Percentiles rank a stretch among this genome's conserved stretches.
These are phyloP conservation scores for Candida odintsovae DNA, from an alignment of 805 yeast species.

Conservation along the genomic window DNA sequence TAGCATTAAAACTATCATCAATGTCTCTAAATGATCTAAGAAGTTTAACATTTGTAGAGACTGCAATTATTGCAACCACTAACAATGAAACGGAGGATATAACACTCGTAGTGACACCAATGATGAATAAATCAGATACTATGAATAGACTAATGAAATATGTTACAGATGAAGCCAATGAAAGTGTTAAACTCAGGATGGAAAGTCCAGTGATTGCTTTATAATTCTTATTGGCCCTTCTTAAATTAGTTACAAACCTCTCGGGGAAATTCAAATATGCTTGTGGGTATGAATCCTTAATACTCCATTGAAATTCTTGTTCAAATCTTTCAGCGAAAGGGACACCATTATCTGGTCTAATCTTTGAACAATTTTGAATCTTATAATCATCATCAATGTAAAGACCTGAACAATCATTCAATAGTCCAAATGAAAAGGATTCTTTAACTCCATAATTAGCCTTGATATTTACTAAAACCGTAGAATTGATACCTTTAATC, in stretches of 20 bases:
- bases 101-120: slow-evolving; percentile 5
- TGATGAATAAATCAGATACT: slow-evolving; percentile 1
- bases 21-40: background rate
- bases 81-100: slow-evolving; percentile 1
- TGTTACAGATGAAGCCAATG: slow-evolving; percentile 1
- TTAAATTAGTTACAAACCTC: background rate
- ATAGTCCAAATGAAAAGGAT: slow-evolving; percentile 4
- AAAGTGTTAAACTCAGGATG: slow-evolving; percentile 1
- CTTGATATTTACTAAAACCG: background rate
- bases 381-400: slow-evolving; percentile 1
- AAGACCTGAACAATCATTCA: slow-evolving; percentile 7
- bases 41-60: background rate
- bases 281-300: slow-evolving; percentile 1
- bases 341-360: slow-evolving; percentile 1
- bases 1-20: background rate
- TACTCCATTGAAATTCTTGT: background rate
- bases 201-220: slow-evolving; percentile 2
- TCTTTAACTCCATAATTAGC: background rate
- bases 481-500: background rate
- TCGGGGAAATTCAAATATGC: slow-evolving; percentile 3
- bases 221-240: background rate
- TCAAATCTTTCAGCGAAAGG: background rate
- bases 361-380: background rate
- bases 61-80: slow-evolving; percentile 2
- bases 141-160: slow-evolving; percentile 2